Conservation (phyloP, 2,329 filamentous ascomycete species). For the Colletotrichum sp. region DNA sequence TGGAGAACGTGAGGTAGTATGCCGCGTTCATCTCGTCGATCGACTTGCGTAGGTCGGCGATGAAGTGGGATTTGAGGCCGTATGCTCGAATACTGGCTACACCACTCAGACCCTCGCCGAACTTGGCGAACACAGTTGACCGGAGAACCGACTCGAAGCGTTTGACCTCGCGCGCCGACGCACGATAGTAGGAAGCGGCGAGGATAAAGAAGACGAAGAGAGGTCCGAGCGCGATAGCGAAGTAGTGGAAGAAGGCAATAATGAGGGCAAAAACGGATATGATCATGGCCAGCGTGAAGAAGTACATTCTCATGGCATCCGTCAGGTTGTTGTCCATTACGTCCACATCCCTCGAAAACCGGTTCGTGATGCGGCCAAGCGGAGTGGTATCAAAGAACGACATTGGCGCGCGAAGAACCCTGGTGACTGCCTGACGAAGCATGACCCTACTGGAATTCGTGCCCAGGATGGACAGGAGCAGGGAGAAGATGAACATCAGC, state of each 20-base stretch:
- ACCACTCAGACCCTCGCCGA: slow-evolving; percentile 85
- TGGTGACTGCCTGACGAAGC: slow-evolving; percentile 78
- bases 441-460: slow-evolving; percentile 84
- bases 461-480: slow-evolving; percentile 77
- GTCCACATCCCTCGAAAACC: slow-evolving; percentile 94
- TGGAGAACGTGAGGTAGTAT: slow-evolving; percentile 94
- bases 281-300: slow-evolving; percentile 83
- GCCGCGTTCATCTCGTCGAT: slow-evolving; percentile 94
- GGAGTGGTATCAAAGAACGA: slow-evolving; percentile 98
- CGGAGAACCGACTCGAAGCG: slow-evolving; percentile 90
- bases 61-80: slow-evolving; percentile 78
- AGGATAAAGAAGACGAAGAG: slow-evolving; percentile 81
- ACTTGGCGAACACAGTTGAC: slow-evolving; percentile 87
- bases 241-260: slow-evolving; percentile 95
- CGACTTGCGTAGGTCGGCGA: slow-evolving; percentile 68
- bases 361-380: slow-evolving; percentile 92
- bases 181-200: slow-evolving; percentile 84
- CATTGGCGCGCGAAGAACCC: slow-evolving; percentile 77
- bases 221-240: slow-evolving; percentile 65
- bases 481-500: slow-evolving; percentile 81
- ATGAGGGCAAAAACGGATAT: slow-evolving; percentile 85
- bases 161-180: slow-evolving; percentile 93
- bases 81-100: slow-evolving; percentile 90
- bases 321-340: slow-evolving; percentile 94
- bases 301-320: slow-evolving; percentile 92